Evolutionary conservation across 2,329 filamentous ascomycete genomes (phyloP), one percentile per base, ranked within the genome.

Genomic region (Aspergillus flavus): DNA sequence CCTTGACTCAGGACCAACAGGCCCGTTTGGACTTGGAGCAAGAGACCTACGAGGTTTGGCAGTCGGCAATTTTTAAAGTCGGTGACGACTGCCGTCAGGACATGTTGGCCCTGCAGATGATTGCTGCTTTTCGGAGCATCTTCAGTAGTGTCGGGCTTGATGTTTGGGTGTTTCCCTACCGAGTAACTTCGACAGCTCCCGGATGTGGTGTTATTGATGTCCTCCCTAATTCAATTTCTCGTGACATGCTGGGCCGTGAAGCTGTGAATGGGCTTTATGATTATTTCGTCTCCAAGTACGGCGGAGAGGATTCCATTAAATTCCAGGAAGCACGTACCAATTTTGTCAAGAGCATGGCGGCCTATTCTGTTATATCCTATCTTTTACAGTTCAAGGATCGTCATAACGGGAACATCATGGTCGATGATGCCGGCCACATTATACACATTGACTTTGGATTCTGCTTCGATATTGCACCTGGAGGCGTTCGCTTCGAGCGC

Each of bases 391-490:
- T 99, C 89, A 99, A 99, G 79, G 95, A 99, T 76, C 90, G 95
- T 3, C 95, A 99, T 82, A 99, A 99, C 78, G 95, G 95, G 66
- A 99, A 99, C 83, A 99, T 99, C 83, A 99, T 99, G 96, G 89
- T 99, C 67, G 94, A 99, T 77, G 94, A 97, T 73, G 92, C 91
- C 0, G 95, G 96, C 4, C 95, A 99, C 79, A 97, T 99, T 73
- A 87, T 99, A 59, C 95, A 99, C 82, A 98, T 99, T 70, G 95
- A 99, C 78, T 99, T 99, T 74, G 95, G 95, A 11, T 99, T 99
- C 86, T 98, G 94, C 81, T 99, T 99, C 80, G 96, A 99, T 75
- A 98, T 99, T 71, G 95, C 94, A 1, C 95, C 95, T 0, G 95
- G 95, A 55, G 95, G 96, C 64, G 93, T 99, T 73, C 94, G 94